Percentiles rank a stretch among this genome's conserved stretches.
phyloP scores from a whole-genome alignment of 2,329 filamentous ascomycete species.

The Alternaria atra region DNA sequence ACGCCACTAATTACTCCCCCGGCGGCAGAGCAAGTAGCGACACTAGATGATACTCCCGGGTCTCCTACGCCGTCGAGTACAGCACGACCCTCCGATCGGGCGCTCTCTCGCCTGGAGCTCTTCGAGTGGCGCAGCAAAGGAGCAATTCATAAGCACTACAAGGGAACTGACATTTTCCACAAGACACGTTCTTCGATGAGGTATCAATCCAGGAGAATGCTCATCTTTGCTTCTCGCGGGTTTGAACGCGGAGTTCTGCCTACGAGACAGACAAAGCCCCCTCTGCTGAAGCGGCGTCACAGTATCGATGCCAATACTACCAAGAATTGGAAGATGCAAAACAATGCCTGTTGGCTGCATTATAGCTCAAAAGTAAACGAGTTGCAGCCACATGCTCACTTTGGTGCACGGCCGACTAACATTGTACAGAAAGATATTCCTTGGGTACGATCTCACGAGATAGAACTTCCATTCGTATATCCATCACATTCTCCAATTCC shows the following conservation, averaged over 20 bases:
- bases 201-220: slow-evolving; percentile 6
- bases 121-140: not conserved
- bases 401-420: not conserved
- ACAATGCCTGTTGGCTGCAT: not conserved
- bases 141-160: not conserved
- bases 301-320: slow-evolving; percentile 31
- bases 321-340: not conserved
- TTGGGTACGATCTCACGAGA: not conserved
- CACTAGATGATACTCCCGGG: not conserved
- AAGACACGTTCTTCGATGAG: slow-evolving; percentile 20
- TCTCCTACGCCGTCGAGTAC: not conserved
- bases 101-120: not conserved
- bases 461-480: not conserved
- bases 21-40: not conserved
- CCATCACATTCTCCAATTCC: slow-evolving; percentile 1
- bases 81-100: not conserved
- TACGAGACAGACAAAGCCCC: slow-evolving; percentile 19
- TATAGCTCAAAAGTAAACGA: not conserved
- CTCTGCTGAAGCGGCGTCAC: slow-evolving; percentile 29
- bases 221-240: slow-evolving; percentile 25
- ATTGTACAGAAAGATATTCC: not conserved
- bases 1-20: not conserved
- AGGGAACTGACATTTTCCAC: slow-evolving; percentile 7
- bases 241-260: slow-evolving; percentile 23
- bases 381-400: not conserved